Evolutionary conservation across 2,329 filamentous ascomycete species (phyloP), one percentile per base, ranked within the genome.

Genomic region (Aureobasidium sp.): DNA sequence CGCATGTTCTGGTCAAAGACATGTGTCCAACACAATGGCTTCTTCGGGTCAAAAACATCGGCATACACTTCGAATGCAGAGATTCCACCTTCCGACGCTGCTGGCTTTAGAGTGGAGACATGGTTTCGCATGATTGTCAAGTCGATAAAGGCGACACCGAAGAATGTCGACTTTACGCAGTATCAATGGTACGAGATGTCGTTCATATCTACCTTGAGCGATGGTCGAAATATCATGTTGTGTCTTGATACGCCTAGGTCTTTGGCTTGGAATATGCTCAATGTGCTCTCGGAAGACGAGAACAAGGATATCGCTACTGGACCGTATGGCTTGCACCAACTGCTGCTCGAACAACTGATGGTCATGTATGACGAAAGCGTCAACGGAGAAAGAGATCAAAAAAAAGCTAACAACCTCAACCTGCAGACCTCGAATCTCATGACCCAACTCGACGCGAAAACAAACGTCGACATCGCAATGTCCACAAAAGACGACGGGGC

Each of bases 351-450:
- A 27, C 58, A 60, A 15, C 27, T 60, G 15, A 42, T 60, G 31
- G 19, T 12, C 3, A 12, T 44, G 1, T 60, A 60, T 5, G 47
- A 60, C 24, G 17, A 19, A 15, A 35, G 47, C n/a, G 48, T 60
- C 39, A 9, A 6, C 27, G 27, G 6, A 29, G 2, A 42, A 17
- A 1, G n/a, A 17, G 15, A 8, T 9, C 2, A 22, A 11, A 6
- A 42, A 11, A 19, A 44, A 44, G n/a, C 35, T 37, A 37, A 37
- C 35, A 14, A 14, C n/a, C n/a, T n/a, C n/a, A n/a, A n/a, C n/a
- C n/a, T n/a, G n/a, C n/a, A n/a, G n/a, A 44, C 42, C 7, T 77
- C 76, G 66, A 73, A 77, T 54, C 68, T 74, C 0, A 74, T 77
- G 22, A 74, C 72, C 3, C 73, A 76, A 63, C 68, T 68, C 22